phyloP scores from a whole-genome alignment of 768 basidiomycete species.

The Pleurotus eryngii region DNA sequence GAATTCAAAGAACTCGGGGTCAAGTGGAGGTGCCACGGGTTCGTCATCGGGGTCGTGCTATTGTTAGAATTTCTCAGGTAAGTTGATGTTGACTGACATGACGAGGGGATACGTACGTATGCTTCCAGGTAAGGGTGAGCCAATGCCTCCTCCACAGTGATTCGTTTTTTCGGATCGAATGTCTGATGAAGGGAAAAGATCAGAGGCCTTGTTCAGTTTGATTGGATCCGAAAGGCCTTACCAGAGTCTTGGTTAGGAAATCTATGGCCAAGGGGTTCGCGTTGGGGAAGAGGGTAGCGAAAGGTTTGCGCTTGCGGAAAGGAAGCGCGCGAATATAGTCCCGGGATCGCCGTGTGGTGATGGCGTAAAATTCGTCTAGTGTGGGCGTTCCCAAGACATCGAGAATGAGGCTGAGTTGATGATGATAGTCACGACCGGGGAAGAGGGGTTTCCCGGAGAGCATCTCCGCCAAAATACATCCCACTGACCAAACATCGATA shows the following conservation, averaged over 20 bases:
- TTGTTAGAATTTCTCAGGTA: too few species aligned
- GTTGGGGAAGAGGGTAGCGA: conserved; percentile 85
- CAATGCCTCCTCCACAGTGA: conserved; percentile 90
- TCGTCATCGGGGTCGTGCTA: conserved; percentile 97
- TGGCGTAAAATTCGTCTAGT: conserved; percentile 96
- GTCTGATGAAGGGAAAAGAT: conserved; percentile 47
- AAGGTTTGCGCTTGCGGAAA: conserved; percentile 84
- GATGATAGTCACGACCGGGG: conserved; percentile 92
- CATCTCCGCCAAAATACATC: conserved; percentile 94
- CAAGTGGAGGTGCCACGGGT: conserved; percentile 92
- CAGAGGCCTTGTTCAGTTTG: neutral
- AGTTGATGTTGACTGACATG: too few species aligned
- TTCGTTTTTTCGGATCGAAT: conserved; percentile 96
- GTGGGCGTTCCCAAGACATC: conserved; percentile 97
- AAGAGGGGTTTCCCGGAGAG: conserved; percentile 95
- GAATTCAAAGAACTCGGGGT: conserved; percentile 96
- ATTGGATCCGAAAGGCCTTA: conserved; percentile 24
- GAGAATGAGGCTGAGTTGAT: conserved; percentile 92
- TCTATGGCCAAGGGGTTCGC: conserved; percentile 73
- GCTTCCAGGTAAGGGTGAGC: conserved; percentile 95
- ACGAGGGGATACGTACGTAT: conserved; percentile 53
- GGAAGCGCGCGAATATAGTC: conserved; percentile 95
- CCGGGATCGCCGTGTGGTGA: conserved; percentile 85
- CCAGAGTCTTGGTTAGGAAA: conserved; percentile 79
- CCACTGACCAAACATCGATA: conserved; percentile 88